Evolutionary conservation across 495 filamentous ascomycete genomes (phyloP).

Genomic region (Lasiosphaeriaceae sp.): DNA sequence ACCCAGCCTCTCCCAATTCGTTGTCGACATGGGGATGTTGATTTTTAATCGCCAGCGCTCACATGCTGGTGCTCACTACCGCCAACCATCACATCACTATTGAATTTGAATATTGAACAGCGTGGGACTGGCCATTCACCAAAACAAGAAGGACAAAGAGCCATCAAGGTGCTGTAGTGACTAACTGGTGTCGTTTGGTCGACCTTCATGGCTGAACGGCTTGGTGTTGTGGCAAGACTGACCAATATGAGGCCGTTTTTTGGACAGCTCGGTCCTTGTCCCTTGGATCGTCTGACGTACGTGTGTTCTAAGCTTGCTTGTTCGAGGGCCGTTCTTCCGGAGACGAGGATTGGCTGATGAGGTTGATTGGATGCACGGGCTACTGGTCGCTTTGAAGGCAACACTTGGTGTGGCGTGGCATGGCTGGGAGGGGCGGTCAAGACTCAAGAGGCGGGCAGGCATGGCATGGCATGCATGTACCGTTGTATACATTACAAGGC

Average conservation of each 20-base stretch:
- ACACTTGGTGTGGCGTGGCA: too few species aligned
- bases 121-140: too few species aligned
- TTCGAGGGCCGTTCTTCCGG: constrained; percentile 24
- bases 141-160: too few species aligned
- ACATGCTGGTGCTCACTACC: constrained; percentile 23
- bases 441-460: too few species aligned
- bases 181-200: too few species aligned
- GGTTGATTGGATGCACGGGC: constrained; percentile 12
- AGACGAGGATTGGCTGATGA: constrained; percentile 17
- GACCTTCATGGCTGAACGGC: too few species aligned
- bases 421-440: background rate
- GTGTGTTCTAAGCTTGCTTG: constrained; percentile 4
- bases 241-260: background rate
- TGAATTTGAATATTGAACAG: too few species aligned
- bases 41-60: constrained; percentile 13
- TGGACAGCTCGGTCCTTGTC: background rate
- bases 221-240: too few species aligned
- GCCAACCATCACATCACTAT: constrained; percentile 8
- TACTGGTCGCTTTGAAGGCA: constrained; percentile 3
- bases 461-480: background rate
- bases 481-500: too few species aligned
- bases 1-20: background rate
- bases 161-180: too few species aligned
- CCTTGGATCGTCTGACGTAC: constrained; percentile 1
- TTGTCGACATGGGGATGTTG: background rate